Base-by-base conservation (phyloP, 2,329 filamentous ascomycete genomes). In the Fusarium longipes region DNA sequence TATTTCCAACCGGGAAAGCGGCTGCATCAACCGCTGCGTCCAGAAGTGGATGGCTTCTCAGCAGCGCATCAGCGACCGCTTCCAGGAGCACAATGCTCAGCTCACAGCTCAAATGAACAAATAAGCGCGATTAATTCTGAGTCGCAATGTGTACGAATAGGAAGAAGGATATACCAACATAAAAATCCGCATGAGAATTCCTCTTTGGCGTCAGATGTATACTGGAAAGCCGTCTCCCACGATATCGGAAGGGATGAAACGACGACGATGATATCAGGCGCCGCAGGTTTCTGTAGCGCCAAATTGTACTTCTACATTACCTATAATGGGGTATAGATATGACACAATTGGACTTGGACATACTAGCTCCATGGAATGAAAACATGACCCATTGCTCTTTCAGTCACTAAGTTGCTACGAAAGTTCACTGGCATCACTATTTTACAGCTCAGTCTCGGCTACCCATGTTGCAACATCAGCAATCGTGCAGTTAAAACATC, bases 41-140 rank as follows among this genome's bases (percentile, higher is more conserved):
- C 91, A 96, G 82, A 99, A 99, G 85, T 93, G 93, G 81, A 90
- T 98, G 86, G 96, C 96, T 80, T 91, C 91, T 67, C 93, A 93
- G 69, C 93, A 96, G 81, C 90, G 96, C 63, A 85, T 99, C 74
- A 93, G 93, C 75, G 92, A 97, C 82, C 89, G 96, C 68, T 99
- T 98, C 87, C 86, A 88, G 77, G 88, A 90, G 79, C 85, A 89
- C 76, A 90, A 89, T 68, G 84, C 86, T 73, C 86, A 89, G 82
- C 83, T 84, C 65, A 79, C 81, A 73, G 82, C 86, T 75, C 79
- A 81, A 74, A 81, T 84, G 81, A 80, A 81, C 72, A 78, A 81
- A 75, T 70, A 71, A 60, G 30, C n/a, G 35, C 40, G 15, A 32
- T 25, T 32, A 15, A 38, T 30, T 45, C 27, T 12, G 12, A 43